phyloP scores from a whole-genome alignment of 352 stramenopile genomes.

The Phytophthora pinifolia region DNA sequence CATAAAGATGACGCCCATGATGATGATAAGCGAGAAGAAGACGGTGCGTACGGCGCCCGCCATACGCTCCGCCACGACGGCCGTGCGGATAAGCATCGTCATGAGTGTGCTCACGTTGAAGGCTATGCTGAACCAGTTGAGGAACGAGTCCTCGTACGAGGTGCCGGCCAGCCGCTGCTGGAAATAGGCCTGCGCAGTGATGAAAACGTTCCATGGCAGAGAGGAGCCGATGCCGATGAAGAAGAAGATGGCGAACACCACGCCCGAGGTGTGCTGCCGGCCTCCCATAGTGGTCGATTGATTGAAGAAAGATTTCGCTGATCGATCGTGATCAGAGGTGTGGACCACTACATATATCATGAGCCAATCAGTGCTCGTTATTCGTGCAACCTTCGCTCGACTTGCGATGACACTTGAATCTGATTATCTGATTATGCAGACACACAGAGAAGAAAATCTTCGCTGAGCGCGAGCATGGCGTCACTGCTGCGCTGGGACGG shows the following conservation, averaged over 20 bases:
- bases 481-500: conserved; percentile 30
- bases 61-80: conserved; percentile 62
- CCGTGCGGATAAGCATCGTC: conserved; percentile 72
- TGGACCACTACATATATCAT: background rate
- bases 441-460: conserved; percentile 13
- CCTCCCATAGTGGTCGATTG: conserved; percentile 19
- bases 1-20: conserved; percentile 70
- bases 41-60: conserved; percentile 58
- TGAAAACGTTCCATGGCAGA: conserved; percentile 88
- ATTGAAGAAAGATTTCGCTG: conserved; percentile 13
- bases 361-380: conserved; percentile 4
- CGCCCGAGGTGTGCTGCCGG: conserved; percentile 30
- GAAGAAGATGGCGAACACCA: conserved; percentile 77
- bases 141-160: conserved; percentile 74
- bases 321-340: background rate
- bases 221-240: conserved; percentile 73
- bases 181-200: conserved; percentile 85
- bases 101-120: conserved; percentile 83
- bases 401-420: background rate
- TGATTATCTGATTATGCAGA: too few species aligned
- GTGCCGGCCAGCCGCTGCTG: conserved; percentile 55
- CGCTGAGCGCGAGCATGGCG: conserved; percentile 19
- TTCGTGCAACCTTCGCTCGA: conserved; percentile 27
- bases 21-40: conserved; percentile 65
- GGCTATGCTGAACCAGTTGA: conserved; percentile 86